Evolutionary conservation across 768 basidiomycete species (phyloP), one percentile per base, ranked within the genome.

Genomic region (Suillus plorans): DNA sequence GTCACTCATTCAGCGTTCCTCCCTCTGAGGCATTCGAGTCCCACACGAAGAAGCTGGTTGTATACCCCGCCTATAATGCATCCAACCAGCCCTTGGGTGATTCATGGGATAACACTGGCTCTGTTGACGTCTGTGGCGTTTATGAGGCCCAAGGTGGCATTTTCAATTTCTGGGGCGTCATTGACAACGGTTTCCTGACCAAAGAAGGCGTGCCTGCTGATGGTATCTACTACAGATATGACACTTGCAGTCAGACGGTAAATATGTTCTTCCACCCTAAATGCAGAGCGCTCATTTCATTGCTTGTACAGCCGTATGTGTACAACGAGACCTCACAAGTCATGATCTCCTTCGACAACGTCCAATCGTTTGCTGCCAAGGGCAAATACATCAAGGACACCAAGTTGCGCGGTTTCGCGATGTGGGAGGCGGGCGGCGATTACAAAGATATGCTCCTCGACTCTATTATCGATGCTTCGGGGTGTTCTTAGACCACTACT

Each of bases 391-490:
- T 91, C 69, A 80, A 81, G 59, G 64, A 73, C 16, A 73, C 74
- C 13, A 84, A 83, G 7, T 75, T 92, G n/a, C 79, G 77, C 64
- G 91, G 90, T 4, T 91, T 91, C 73, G 78, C 86, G 1, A 84
- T 89, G 75, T 91, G 89, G 89, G 87, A 91, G 71, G 83, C 87
- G 55, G 88, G 84, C 37, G 88, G 88, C 5, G 91, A 91, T 71
- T 81, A 76, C 59, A 67, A 86, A n/a, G 80, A 90, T 69, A 80
- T 84, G 22, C 78, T 92, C 52, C 77, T 91, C 4, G 80, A 89
- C 72, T 79, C 90, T 6, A 88, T 91, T 57, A 61, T 37, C 34
- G 36, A 25, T n/a, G 52, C 62, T 36, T 28, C 77, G 75, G 62
- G 82, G 82, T 81, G 75, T 74, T 1, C 14, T 52, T 10, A 84